Evolutionary conservation across 2,329 filamentous ascomycete species (phyloP).

Genomic region (Ceratocystis variospora): DNA sequence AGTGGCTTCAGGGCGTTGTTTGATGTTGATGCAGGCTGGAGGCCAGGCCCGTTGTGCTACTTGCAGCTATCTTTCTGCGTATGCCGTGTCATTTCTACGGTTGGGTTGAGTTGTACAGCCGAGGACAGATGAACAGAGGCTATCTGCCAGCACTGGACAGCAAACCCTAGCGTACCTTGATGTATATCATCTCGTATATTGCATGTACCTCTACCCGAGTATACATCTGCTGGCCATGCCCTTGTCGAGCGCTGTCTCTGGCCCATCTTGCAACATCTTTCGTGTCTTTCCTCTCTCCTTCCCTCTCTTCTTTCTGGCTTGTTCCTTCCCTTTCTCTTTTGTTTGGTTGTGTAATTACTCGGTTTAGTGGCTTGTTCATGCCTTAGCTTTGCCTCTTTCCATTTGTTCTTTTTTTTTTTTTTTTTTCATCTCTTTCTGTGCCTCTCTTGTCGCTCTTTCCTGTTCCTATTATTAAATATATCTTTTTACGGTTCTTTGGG

Average conservation of each 20-base stretch:
- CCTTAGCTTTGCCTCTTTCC: neutral
- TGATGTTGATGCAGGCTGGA: neutral
- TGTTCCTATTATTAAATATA: neutral
- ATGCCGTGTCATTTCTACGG: no score
- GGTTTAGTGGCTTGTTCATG: neutral
- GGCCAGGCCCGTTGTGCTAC: neutral
- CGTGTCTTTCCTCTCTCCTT: neutral
- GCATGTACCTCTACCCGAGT: neutral
- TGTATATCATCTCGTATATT: no score
- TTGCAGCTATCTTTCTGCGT: no score
- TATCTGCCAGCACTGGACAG: no score
- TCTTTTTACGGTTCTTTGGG: neutral
- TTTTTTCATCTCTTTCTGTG: slow-evolving; percentile 2
- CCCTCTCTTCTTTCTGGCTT: neutral
- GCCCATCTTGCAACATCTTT: neutral
- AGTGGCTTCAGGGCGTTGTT: slow-evolving; percentile 6
- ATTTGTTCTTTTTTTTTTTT: neutral
- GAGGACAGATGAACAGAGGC: no score
- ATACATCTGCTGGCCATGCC: neutral
- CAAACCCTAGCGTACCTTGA: no score
- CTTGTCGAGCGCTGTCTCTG: neutral
- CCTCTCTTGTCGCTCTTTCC: neutral
- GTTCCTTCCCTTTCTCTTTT: neutral
- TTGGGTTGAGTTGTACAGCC: no score
- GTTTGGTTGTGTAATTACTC: neutral